Conservation (phyloP, 768 basidiomycete species). For the Dentipellis sp. region DNA sequence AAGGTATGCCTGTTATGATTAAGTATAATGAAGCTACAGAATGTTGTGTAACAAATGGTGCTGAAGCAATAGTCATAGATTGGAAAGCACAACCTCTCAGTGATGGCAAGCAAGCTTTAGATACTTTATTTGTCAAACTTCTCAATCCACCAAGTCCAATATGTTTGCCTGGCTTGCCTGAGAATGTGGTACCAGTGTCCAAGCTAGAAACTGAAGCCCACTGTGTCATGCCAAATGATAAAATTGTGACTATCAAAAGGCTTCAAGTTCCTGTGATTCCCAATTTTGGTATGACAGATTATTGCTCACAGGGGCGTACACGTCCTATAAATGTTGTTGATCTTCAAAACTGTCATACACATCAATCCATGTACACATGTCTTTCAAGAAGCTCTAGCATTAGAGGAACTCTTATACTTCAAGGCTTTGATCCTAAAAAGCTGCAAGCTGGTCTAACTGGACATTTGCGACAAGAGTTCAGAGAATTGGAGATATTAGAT, state of each 20-base stretch:
- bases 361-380: slow-evolving; percentile 16
- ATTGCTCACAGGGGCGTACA: slow-evolving; percentile 15
- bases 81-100: slow-evolving; percentile 3
- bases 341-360: slow-evolving; percentile 4
- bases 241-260: not conserved
- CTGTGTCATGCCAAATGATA: slow-evolving; percentile 8
- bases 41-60: slow-evolving; percentile 18
- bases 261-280: slow-evolving; percentile 12
- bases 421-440: slow-evolving; percentile 10
- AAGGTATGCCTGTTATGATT: slow-evolving; percentile 17
- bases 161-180: slow-evolving; percentile 8
- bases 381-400: slow-evolving; percentile 13
- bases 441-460: too few species aligned
- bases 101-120: not conserved
- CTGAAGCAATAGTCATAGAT: slow-evolving; percentile 12
- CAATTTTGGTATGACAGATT: slow-evolving; percentile 19
- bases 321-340: slow-evolving; percentile 12
- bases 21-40: slow-evolving; percentile 17
- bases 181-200: slow-evolving; percentile 15
- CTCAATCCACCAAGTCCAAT: slow-evolving; percentile 1
- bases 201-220: not conserved
- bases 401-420: slow-evolving; percentile 12
- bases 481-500: slow-evolving; percentile 9
- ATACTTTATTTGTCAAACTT: slow-evolving; percentile 12
- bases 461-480: slow-evolving; percentile 16